A percentile compares a stretch with the other conserved stretches of the same genome.
phyloP scores from a whole-genome alignment of 2,329 filamentous ascomycete species.

The Ceratocystis alfenasii region DNA sequence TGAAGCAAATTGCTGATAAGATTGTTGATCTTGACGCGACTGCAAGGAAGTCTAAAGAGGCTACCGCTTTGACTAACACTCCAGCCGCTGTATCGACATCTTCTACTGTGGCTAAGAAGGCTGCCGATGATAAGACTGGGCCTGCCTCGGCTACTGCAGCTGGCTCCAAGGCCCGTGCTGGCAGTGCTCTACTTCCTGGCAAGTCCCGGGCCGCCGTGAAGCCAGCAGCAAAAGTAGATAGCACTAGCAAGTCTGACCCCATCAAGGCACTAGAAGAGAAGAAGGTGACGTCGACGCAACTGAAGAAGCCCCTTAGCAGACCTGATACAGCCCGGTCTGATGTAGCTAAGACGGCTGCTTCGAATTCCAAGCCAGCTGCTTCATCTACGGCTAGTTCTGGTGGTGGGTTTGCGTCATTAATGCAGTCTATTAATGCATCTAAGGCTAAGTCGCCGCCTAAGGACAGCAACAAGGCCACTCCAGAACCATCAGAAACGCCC shows the following conservation, averaged over 20 bases:
- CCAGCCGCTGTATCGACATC: neutral
- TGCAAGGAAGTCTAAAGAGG: slow-evolving; percentile 32
- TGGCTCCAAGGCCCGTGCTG: slow-evolving; percentile 28
- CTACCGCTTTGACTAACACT: neutral
- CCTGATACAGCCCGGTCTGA: slow-evolving; percentile 25
- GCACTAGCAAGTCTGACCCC: slow-evolving; percentile 23
- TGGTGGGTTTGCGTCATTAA: slow-evolving; percentile 43
- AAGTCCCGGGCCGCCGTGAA: slow-evolving; percentile 38
- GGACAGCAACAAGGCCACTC: slow-evolving; percentile 33
- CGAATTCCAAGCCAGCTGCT: slow-evolving; percentile 24
- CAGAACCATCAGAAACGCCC: slow-evolving; percentile 51
- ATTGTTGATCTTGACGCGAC: slow-evolving; percentile 26
- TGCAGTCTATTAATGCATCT: slow-evolving; percentile 39
- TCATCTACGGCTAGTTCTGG: slow-evolving; percentile 30
- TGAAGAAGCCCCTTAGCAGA: slow-evolving; percentile 25
- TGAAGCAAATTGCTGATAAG: slow-evolving; percentile 40
- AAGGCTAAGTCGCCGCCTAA: slow-evolving; percentile 35
- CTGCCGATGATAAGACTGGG: neutral
- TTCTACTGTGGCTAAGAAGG: neutral
- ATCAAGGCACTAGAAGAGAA: slow-evolving; percentile 23
- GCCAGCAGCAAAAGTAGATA: slow-evolving; percentile 29
- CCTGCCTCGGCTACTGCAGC: slow-evolving; percentile 21
- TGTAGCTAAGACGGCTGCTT: slow-evolving; percentile 26
- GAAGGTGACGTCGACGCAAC: slow-evolving; percentile 21
- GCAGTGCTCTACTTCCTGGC: slow-evolving; percentile 33